Evolutionary conservation across 1,139 yeast species (phyloP), one percentile per base, ranked within the genome.

Genomic region (Magnusiomyces paraingens): DNA sequence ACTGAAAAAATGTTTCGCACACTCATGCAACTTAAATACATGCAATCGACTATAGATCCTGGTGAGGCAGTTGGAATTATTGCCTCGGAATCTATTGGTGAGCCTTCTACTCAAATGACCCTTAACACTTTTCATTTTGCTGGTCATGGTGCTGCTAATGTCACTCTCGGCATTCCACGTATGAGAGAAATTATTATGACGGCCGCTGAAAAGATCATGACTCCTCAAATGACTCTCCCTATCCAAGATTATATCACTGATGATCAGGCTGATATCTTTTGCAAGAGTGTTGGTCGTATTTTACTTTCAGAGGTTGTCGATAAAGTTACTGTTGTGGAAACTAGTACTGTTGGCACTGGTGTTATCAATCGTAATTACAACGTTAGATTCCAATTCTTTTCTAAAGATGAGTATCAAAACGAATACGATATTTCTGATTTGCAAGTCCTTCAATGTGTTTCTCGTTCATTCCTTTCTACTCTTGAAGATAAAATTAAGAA

Each of bases 91-190:
- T 91, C 98, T 55, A 85, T 94, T 69, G 99, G 99, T 74, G 99
- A 94, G 73, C 99, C 99, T 52, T 90, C 98, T 3, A 94, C 99
- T 5, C 99, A 94, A 76, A 94, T 94, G 99, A 94, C 99, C 20
- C 81, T 94, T 67, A 94, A 94, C 72, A 94, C 99, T 54, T 94
- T 94, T 95, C 99, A 94, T 77, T 94, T 94, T 68, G 99, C 99
- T 64, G 99, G 99, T 70, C 99, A 94, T 75, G 99, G 99, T 82
- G 99, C 99, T 56, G 99, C 99, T 51, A 94, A 94, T 73, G 99
- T 94, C 62, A 94, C 99, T 0, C 80, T 94, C 67, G 99, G 99
- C 86, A 94, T 94, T 69, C 99, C 99, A 50, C 96, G 99, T 82
- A 85, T 94, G 91, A 86, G 99, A 81, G 99, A 94, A 81, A 94